phyloP scores from a whole-genome alignment of 371 early-diverging fungal species.

The Chytridiales sp. region DNA sequence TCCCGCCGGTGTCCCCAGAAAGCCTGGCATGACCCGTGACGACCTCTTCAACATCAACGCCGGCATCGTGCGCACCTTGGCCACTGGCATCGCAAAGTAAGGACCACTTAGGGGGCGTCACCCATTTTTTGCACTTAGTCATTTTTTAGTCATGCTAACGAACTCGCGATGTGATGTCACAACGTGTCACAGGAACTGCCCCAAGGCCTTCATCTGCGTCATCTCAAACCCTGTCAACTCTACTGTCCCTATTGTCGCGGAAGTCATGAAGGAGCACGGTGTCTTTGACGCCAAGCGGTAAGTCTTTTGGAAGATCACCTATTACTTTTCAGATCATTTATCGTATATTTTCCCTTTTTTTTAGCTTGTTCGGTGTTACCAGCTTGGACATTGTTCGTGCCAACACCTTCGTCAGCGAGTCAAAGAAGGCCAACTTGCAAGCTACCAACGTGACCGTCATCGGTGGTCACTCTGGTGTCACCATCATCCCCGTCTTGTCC shows the following conservation, averaged over 20 bases:
- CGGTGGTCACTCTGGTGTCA: constrained; percentile 98
- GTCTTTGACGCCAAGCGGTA: constrained; percentile 79
- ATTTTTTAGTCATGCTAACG: constrained; percentile 7
- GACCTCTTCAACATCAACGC: constrained; percentile 99
- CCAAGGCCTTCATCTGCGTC: constrained; percentile 91
- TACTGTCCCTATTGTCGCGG: constrained; percentile 96
- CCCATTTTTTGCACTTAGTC: no score
- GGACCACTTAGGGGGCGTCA: background rate
- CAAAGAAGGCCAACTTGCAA: constrained; percentile 72
- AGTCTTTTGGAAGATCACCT: no score
- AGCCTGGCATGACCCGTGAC: constrained; percentile 98
- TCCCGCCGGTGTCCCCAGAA: constrained; percentile 97
- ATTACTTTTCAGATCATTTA: no score
- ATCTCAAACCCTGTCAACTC: constrained; percentile 99
- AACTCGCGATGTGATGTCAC: constrained; percentile 20
- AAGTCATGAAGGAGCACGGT: constrained; percentile 90
- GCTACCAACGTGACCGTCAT: constrained; percentile 86
- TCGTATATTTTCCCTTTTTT: no score
- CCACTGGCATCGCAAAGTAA: constrained; percentile 64
- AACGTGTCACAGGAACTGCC: constrained; percentile 69
- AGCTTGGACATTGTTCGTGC: constrained; percentile 98
- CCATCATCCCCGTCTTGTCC: constrained; percentile 96
- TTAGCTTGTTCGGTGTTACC: constrained; percentile 94
- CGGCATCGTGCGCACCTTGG: constrained; percentile 86
- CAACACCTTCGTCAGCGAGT: constrained; percentile 89